A percentile compares a stretch with the other conserved stretches of the same genome.
Evolutionary conservation across 371 early-diverging fungal genomes (phyloP).

Genomic region (Actinomucor elegans): DNA sequence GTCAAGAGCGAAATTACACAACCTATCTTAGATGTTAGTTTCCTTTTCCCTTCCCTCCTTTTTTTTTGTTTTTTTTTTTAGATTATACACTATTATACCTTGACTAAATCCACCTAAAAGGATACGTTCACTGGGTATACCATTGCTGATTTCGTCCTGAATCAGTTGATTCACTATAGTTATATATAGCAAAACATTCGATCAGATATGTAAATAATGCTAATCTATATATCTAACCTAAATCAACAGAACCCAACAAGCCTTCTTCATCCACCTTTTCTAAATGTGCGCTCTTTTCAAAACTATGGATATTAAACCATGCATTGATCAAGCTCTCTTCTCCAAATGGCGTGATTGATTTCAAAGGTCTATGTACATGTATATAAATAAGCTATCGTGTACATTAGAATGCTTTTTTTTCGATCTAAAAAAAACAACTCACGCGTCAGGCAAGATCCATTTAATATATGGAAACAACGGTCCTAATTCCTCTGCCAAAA

Average conservation of each 20-base stretch:
- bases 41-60: too few relatives aligned
- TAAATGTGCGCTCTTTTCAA: neutral
- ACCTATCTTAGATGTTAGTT: too few relatives aligned
- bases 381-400: neutral
- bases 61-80: neutral
- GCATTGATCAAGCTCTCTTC: slow-evolving; percentile 3
- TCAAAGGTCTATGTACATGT: slow-evolving; percentile 3
- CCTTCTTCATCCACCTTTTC: slow-evolving; percentile 5
- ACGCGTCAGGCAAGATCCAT: slow-evolving; percentile 19
- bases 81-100: slow-evolving; percentile 2
- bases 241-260: slow-evolving; percentile 11
- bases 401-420: too few relatives aligned
- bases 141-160: slow-evolving; percentile 3
- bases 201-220: too few relatives aligned
- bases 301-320: slow-evolving; percentile 12
- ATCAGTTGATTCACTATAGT: slow-evolving; percentile 7
- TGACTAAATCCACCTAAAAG: slow-evolving; percentile 17
- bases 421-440: too few relatives aligned
- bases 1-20: slow-evolving; percentile 14
- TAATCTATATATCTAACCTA: neutral
- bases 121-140: slow-evolving; percentile 6
- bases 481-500: slow-evolving; percentile 5
- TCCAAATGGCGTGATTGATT: slow-evolving; percentile 1
- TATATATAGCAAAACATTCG: neutral
- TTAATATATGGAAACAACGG: slow-evolving; percentile 9